Evolutionary conservation across 257 asterid species (phyloP).

Genomic region (Osmanthus fragrans): DNA sequence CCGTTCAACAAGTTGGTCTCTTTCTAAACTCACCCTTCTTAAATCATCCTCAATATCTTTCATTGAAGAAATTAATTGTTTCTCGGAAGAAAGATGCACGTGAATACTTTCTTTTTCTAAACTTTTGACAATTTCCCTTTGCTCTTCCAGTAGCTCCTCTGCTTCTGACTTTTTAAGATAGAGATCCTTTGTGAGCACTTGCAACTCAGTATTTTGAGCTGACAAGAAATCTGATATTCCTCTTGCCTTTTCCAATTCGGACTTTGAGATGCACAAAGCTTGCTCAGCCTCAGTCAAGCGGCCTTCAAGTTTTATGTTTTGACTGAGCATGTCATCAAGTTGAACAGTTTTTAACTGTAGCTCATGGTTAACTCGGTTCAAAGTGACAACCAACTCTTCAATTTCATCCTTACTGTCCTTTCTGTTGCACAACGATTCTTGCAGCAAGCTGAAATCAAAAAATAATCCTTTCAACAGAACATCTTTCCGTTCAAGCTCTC

Average conservation of each 20-base stretch:
- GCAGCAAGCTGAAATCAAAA: slow-evolving; percentile 84
- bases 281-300: slow-evolving; percentile 55
- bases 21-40: slow-evolving; percentile 48
- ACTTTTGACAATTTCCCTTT: slow-evolving; percentile 51
- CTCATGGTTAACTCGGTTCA: slow-evolving; percentile 58
- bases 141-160: slow-evolving; percentile 63
- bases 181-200: slow-evolving; percentile 59
- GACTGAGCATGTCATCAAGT: slow-evolving; percentile 50
- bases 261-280: slow-evolving; percentile 46
- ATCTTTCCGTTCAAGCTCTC: slow-evolving; percentile 64
- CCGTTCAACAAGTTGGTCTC: slow-evolving; percentile 64
- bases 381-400: slow-evolving; percentile 50
- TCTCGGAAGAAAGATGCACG: slow-evolving; percentile 50
- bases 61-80: slow-evolving; percentile 37
- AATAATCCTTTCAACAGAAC: slow-evolving; percentile 73
- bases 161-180: slow-evolving; percentile 65
- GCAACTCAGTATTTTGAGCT: slow-evolving; percentile 64
- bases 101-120: slow-evolving; percentile 70
- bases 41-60: slow-evolving; percentile 50
- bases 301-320: slow-evolving; percentile 54
- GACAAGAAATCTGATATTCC: slow-evolving; percentile 45
- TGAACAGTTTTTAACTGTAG: slow-evolving; percentile 50
- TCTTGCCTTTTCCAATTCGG: slow-evolving; percentile 55
- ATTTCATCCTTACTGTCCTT: slow-evolving; percentile 71
- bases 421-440: slow-evolving; percentile 76